These are phyloP conservation scores for Rhizophagus prolifer DNA, from an alignment of 192 early-diverging fungal genomes.

Conservation along the genomic window DNA sequence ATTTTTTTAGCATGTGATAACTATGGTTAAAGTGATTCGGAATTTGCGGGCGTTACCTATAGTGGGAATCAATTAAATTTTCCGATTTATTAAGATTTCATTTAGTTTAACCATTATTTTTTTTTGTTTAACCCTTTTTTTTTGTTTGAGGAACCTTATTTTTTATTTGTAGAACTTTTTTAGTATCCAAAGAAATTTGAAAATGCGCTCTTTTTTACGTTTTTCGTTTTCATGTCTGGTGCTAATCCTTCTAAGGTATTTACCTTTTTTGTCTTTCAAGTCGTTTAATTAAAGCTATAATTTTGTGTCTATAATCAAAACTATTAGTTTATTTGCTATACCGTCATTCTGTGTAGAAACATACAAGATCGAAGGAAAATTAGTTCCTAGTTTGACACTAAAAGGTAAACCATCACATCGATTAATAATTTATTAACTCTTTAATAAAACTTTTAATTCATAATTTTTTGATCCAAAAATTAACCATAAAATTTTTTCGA, in stretches of 20 bases:
- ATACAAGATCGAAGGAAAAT: constrained; percentile 1
- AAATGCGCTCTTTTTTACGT: background rate
- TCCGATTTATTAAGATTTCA: background rate
- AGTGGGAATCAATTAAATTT: background rate
- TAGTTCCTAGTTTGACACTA: background rate
- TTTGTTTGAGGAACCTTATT: background rate
- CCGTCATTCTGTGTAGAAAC: background rate
- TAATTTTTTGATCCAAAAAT: background rate
- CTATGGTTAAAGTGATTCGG: background rate
- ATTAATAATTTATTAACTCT: too few species aligned
- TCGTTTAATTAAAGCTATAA: background rate
- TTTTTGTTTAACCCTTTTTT: too few species aligned
- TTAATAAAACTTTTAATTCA: background rate
- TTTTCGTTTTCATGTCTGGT: background rate
- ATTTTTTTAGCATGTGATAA: background rate
- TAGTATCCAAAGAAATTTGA: background rate
- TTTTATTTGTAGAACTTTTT: background rate
- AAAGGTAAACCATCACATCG: background rate
- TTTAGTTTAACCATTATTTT: background rate
- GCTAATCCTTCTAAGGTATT: background rate
- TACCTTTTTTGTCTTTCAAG: background rate
- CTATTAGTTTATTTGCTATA: constrained; percentile 1
- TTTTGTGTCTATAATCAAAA: background rate
- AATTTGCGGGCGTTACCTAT: background rate
- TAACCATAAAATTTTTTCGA: background rate